Base-by-base conservation (phyloP, 2,329 filamentous ascomycete genomes). In the Penicillium polonicum region DNA sequence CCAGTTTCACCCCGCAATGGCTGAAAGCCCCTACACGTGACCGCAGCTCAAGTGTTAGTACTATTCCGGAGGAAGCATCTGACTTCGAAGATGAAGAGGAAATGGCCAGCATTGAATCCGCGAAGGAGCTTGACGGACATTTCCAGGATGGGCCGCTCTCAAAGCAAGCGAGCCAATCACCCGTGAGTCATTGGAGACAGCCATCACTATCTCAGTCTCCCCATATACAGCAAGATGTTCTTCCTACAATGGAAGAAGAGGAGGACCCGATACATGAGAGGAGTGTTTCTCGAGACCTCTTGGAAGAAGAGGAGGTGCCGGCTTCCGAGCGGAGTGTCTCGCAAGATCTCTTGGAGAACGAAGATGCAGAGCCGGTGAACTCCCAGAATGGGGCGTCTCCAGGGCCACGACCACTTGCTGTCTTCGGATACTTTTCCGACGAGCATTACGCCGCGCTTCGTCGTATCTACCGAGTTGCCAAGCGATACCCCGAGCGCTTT, bases 391-490 rank as follows among this genome's bases (percentile, higher is more conserved):
- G 62, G 55, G 48, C 53, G 35, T 55, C 52, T 15, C 48, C 52
- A 23, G 61, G 62, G 23, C 63, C 59, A 21, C 62, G 69, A 54
- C 65, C 68, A 29, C 64, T 76, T 13, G 65, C 73, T 36, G 62
- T 69, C 33, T 75, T 74, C 43, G 74, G 74, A 21, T 76, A 76
- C 61, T 78, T 78, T 60, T 76, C 73, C 17, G 68, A 78, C 52
- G 72, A 74, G 21, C 75, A 78, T 57, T 78, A 78, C 58, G 55
- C 61, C 19, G 68, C 71, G 19, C 70, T 78, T 55, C 74, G 73
- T 49, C 70, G 70, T 48, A 60, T 78, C 42, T 77, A 78, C 51
- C 72, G 68, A 52, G 56, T 72, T 58, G 74, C 75, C 38, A 74
- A 76, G 65, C 66, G 60, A 44, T 67, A 64, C 23, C 75, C 76